Evolutionary conservation across 257 asterid genomes (phyloP).

Genomic region (Cordia subcordata): DNA sequence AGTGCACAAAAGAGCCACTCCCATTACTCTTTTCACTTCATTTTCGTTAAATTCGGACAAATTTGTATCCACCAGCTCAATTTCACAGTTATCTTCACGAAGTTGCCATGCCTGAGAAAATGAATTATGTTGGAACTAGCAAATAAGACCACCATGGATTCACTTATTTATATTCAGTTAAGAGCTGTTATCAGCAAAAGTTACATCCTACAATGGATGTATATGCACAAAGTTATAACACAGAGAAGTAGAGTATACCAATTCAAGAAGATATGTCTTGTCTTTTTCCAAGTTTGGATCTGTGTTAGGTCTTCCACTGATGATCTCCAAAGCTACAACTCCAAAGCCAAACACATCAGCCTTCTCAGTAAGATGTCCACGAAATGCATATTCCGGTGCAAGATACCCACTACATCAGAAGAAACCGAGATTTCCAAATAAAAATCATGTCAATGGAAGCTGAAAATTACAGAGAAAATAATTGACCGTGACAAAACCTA

Average conservation of each 20-base stretch:
- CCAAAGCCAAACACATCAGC: constrained; percentile 7
- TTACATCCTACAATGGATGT: no score
- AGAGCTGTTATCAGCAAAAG: no score
- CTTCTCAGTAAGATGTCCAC: constrained; percentile 6
- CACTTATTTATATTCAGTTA: no score
- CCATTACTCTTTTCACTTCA: constrained; percentile 2
- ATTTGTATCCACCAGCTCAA: constrained; percentile 1
- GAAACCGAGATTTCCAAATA: background rate
- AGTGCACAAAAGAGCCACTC: constrained; percentile 5
- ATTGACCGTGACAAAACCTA: background rate
- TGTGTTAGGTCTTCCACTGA: constrained; percentile 1
- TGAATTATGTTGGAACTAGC: background rate
- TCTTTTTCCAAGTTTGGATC: background rate
- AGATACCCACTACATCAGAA: background rate
- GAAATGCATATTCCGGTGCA: constrained; percentile 3
- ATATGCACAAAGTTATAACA: background rate
- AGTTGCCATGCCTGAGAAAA: constrained; percentile 1
- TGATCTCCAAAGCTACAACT: constrained; percentile 4
- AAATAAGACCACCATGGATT: background rate
- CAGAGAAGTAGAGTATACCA: background rate
- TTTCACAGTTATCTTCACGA: background rate
- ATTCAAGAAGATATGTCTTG: constrained; percentile 4
- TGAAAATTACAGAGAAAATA: background rate
- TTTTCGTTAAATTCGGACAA: background rate
- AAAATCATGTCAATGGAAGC: no score